Conservation (phyloP, 148 eudicot species). For the Camellia granthamiana region DNA sequence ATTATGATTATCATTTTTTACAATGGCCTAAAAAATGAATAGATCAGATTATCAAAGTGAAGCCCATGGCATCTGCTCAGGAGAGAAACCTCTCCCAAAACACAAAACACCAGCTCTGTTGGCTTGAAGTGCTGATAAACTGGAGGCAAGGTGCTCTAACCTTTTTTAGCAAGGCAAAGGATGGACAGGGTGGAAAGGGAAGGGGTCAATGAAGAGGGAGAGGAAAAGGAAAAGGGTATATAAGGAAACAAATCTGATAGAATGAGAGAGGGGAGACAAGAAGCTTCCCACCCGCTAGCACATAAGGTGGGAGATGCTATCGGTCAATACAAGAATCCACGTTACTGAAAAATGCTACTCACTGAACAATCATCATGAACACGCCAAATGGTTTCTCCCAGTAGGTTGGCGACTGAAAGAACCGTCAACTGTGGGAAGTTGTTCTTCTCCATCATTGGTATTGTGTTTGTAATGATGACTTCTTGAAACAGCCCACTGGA, state of each 20-base stretch:
- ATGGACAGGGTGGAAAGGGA: neutral
- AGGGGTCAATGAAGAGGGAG: neutral
- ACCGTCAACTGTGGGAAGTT: conserved; percentile 70
- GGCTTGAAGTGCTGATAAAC: neutral
- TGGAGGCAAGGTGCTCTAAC: neutral
- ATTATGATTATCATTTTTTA: too few species aligned
- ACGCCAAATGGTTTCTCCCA: conserved; percentile 79
- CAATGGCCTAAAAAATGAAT: too few species aligned
- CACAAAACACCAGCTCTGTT: neutral
- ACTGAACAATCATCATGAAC: conserved; percentile 65
- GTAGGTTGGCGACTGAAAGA: conserved; percentile 59
- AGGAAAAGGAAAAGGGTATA: neutral
- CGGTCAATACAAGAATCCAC: neutral
- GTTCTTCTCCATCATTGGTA: conserved; percentile 50
- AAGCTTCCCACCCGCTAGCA: conserved; percentile 7
- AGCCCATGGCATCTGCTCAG: too few species aligned
- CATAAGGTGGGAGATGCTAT: neutral
- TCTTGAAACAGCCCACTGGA: conserved; percentile 72
- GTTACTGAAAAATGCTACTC: conserved; percentile 69
- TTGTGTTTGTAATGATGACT: conserved; percentile 64
- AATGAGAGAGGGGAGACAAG: neutral
- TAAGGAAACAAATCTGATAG: conserved; percentile 2
- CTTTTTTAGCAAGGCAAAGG: neutral
- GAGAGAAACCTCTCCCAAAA: neutral
- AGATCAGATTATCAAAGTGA: too few species aligned